Base-by-base conservation (phyloP, 306 rosid genomes). In the Gastrolobium bilobum region DNA sequence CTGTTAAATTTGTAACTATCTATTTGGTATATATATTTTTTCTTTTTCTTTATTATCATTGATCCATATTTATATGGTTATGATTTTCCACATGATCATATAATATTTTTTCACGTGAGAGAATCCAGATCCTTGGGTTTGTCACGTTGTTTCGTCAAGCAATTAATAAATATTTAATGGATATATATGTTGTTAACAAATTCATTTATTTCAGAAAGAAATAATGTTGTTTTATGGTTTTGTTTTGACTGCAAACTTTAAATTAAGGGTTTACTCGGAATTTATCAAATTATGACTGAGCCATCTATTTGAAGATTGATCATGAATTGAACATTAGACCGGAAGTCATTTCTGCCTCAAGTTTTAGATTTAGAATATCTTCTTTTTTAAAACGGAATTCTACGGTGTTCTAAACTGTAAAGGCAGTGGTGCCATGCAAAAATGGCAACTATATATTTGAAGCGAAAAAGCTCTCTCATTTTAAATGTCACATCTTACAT, bases 241-340 rank as follows among this genome's bases (percentile, higher is more conserved):
- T 42, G 37, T 40, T 33, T 56, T 67, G 37, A 67, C 59, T 10
- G 33, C 42, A 35, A 30, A 3, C 42, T 68, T 56, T 57, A 35
- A 57, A 14, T 20, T 44, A 43, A 10, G 61, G 37, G 26, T 65
- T 50, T 61, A 75, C 82, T 8, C 4, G 13, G 7, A 15, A 15
- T 6, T 40, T 54, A 3, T 64, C 34, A 52, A 14, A 68, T 29
- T 82, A 76, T 80, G 86, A 86, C 87, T 46, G 7, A 7, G 84
- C 50, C 69, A 76, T 66, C 31, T 66, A 75, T 54, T 67, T 67
- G 75, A 66, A 77, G 33, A 9, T 43, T 67, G 1, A 39, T 39
- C 26, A 20, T 20, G 66, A 65, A 29, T 65, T 53, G 14, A 4
- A 29, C 48, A 37, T 50, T 51, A 53, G 35, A 65, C 44, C 3